These are phyloP conservation scores for Rubia balearica DNA, from an alignment of 305 asterid species.

Conservation along the genomic window DNA sequence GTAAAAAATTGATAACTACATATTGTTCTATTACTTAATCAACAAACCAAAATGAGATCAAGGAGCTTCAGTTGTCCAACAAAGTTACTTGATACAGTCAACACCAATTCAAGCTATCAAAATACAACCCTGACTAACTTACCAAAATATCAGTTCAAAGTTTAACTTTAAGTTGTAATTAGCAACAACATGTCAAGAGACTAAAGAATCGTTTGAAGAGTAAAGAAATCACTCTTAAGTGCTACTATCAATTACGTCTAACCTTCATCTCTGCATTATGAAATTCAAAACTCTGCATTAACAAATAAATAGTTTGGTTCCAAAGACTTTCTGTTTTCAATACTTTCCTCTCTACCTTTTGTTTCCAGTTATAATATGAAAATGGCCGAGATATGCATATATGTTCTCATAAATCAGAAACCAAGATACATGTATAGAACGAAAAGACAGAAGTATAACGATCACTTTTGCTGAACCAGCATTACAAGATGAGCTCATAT, in stretches of 20 bases:
- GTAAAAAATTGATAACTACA: no score
- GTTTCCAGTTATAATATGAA: background rate
- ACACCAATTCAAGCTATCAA: no score
- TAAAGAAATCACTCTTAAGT: background rate
- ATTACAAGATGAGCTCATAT: background rate
- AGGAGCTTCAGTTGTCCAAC: no score
- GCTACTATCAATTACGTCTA: background rate
- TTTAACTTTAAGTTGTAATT: background rate
- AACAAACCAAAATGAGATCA: no score
- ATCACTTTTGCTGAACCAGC: constrained; percentile 10
- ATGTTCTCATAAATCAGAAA: background rate
- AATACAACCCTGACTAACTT: no score
- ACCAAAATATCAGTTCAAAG: no score
- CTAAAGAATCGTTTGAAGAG: background rate
- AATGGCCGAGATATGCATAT: background rate
- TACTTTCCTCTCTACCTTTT: constrained; percentile 42
- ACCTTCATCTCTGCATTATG: background rate
- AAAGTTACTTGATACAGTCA: no score
- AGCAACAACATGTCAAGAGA: background rate
- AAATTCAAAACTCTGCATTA: background rate
- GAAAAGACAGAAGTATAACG: background rate
- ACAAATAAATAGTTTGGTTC: background rate
- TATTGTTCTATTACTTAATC: no score
- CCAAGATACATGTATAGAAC: background rate
- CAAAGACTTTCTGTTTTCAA: background rate